phyloP scores from a whole-genome alignment of 129 eudicot genomes.

The Ambrosia artemisiifolia region DNA sequence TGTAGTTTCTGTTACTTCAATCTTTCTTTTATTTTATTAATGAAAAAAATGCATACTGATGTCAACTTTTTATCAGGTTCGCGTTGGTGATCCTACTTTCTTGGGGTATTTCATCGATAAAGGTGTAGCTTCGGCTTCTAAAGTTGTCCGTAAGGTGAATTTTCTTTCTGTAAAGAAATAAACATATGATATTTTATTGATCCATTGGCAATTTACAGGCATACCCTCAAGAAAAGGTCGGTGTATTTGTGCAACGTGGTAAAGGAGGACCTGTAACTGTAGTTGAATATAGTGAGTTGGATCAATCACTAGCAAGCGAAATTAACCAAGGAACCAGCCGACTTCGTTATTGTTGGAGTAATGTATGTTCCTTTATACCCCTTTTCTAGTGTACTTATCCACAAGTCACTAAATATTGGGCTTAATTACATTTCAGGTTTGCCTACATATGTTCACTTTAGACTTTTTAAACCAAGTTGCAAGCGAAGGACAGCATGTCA shows the following conservation, averaged over 20 bases:
- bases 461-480: constrained; percentile 97
- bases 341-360: constrained; percentile 98
- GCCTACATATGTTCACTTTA: constrained; percentile 95
- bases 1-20: no score
- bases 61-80: constrained; percentile 10
- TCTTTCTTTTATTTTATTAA: no score
- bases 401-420: neutral
- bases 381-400: neutral
- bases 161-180: neutral
- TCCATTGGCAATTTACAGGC: constrained; percentile 42
- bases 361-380: constrained; percentile 41
- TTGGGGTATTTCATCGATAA: constrained; percentile 94
- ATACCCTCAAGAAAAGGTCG: constrained; percentile 98
- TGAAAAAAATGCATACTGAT: no score
- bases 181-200: constrained; percentile 8
- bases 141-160: constrained; percentile 95
- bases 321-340: constrained; percentile 93
- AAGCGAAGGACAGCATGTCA: constrained; percentile 89
- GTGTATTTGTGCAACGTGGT: constrained; percentile 92
- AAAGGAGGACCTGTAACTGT: constrained; percentile 98
- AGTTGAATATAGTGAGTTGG: constrained; percentile 97
- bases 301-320: constrained; percentile 77
- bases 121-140: constrained; percentile 90
- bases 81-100: constrained; percentile 98
- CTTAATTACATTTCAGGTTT: constrained; percentile 57